These are phyloP conservation scores for Phytophthora sp. DNA, from an alignment of 352 stramenopile species.

Conservation along the genomic window DNA sequence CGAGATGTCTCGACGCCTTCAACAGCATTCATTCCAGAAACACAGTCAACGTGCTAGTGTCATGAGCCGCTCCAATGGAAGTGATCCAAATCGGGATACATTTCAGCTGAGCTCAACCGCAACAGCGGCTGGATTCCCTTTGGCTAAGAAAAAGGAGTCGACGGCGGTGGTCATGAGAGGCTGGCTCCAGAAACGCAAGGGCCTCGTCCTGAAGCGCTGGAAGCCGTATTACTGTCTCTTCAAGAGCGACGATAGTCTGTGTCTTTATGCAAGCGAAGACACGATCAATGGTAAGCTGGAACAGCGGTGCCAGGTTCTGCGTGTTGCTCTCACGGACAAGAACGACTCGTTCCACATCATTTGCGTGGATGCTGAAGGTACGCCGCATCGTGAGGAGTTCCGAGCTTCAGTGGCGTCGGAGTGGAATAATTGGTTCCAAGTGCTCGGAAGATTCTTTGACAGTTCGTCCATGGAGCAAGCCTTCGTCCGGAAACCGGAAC, in stretches of 20 bases:
- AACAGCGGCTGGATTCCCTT: conserved; percentile 24
- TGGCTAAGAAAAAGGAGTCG: conserved; percentile 37
- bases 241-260: conserved; percentile 58
- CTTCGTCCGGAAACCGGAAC: conserved; percentile 46
- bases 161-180: conserved; percentile 44
- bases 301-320: conserved; percentile 55
- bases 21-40: conserved; percentile 22
- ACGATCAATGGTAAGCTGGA: conserved; percentile 58
- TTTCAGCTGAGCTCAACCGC: conserved; percentile 32
- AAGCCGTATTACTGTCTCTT: conserved; percentile 63
- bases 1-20: conserved; percentile 32
- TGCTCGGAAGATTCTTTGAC: conserved; percentile 54
- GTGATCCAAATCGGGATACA: conserved; percentile 1
- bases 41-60: conserved; percentile 5
- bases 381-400: conserved; percentile 56
- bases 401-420: conserved; percentile 42
- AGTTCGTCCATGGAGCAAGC: conserved; percentile 43
- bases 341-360: conserved; percentile 65
- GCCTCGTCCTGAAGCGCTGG: conserved; percentile 64
- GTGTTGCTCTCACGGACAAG: conserved; percentile 52
- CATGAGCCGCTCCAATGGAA: neutral
- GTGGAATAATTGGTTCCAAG: conserved; percentile 58
- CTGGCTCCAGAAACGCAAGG: conserved; percentile 62
- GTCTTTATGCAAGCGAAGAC: conserved; percentile 63
- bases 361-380: conserved; percentile 46